A percentile compares a stretch with the other conserved stretches of the same genome.
Evolutionary conservation across 1,284 basidiomycete genomes (phyloP).

Genomic region (Fomitopsis schrenkii): DNA sequence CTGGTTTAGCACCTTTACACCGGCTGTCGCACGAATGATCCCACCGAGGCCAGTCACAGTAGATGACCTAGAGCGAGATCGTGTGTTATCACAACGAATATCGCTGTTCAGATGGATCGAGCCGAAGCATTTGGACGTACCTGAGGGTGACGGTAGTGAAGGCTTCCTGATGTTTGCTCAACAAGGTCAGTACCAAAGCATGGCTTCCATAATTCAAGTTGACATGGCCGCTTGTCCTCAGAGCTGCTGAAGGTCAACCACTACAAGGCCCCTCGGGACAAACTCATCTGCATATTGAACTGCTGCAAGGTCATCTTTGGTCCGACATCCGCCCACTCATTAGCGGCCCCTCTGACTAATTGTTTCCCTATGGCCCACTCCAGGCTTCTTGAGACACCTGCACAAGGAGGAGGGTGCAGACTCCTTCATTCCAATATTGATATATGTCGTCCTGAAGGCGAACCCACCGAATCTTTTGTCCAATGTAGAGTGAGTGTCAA

Average conservation of each 20-base stretch:
- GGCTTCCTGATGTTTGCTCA: constrained; percentile 95
- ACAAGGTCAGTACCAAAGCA: constrained; percentile 52
- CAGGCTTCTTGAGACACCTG: constrained; percentile 88
- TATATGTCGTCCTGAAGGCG: constrained; percentile 90
- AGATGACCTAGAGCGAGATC: constrained; percentile 94
- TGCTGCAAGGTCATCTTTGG: constrained; percentile 99
- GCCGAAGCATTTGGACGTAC: constrained; percentile 87
- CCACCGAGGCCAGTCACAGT: constrained; percentile 82
- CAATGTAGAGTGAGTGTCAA: constrained; percentile 78
- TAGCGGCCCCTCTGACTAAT: constrained; percentile 3
- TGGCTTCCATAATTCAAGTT: not conserved
- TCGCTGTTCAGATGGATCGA: constrained; percentile 88
- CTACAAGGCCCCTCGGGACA: constrained; percentile 97
- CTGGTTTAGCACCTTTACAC: constrained; percentile 78
- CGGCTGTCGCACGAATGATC: constrained; percentile 60
- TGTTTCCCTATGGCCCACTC: constrained; percentile 5
- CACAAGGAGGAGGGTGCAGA: constrained; percentile 81
- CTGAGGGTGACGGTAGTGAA: constrained; percentile 58
- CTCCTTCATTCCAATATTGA: constrained; percentile 92
- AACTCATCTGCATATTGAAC: constrained; percentile 96
- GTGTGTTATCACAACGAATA: constrained; percentile 88
- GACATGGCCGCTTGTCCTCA: constrained; percentile 24
- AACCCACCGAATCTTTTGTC: constrained; percentile 93
- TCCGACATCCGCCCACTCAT: constrained; percentile 33
- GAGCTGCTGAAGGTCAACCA: constrained; percentile 96